phyloP scores from a whole-genome alignment of 2,329 filamentous ascomycete genomes.

The Microdochium paspali region DNA sequence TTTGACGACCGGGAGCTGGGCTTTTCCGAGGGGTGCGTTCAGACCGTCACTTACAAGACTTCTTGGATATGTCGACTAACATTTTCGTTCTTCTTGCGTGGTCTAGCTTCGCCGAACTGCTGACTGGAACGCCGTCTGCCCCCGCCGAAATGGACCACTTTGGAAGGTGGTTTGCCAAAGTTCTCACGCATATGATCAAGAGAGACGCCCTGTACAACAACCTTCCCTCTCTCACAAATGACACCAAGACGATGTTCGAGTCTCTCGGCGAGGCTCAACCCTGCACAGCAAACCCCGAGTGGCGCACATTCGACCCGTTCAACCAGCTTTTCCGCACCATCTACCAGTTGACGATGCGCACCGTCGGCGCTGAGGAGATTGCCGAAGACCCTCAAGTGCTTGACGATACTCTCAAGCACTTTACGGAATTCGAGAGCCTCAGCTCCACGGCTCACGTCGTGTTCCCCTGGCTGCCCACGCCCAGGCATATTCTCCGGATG shows the following conservation, averaged over 20 bases:
- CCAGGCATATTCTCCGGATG: slow-evolving; percentile 28
- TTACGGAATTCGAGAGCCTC: slow-evolving; percentile 34
- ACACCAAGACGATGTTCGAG: slow-evolving; percentile 27
- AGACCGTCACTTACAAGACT: not conserved
- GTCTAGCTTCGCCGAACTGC: slow-evolving; percentile 14
- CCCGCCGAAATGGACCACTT: slow-evolving; percentile 10
- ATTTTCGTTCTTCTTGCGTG: too few species aligned
- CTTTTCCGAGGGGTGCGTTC: slow-evolving; percentile 31
- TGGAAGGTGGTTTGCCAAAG: slow-evolving; percentile 16
- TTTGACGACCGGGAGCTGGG: slow-evolving; percentile 34
- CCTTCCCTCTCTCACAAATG: slow-evolving; percentile 31
- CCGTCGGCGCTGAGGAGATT: slow-evolving; percentile 42
- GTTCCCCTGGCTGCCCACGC: slow-evolving; percentile 40
- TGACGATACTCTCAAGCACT: slow-evolving; percentile 30
- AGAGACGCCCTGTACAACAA: slow-evolving; percentile 25
- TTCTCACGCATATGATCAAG: slow-evolving; percentile 24
- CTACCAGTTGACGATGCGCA: slow-evolving; percentile 48
- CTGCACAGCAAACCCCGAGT: slow-evolving; percentile 9
- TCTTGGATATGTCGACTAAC: not conserved
- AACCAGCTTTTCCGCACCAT: slow-evolving; percentile 41
- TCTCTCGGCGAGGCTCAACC: slow-evolving; percentile 18
- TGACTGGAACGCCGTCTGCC: slow-evolving; percentile 9
- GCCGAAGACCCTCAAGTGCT: slow-evolving; percentile 33
- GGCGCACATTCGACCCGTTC: slow-evolving; percentile 39
- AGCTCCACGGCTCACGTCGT: slow-evolving; percentile 35